Evolutionary conservation across 768 basidiomycete genomes (phyloP).

Genomic region (Macrolepiota albuminosa): DNA sequence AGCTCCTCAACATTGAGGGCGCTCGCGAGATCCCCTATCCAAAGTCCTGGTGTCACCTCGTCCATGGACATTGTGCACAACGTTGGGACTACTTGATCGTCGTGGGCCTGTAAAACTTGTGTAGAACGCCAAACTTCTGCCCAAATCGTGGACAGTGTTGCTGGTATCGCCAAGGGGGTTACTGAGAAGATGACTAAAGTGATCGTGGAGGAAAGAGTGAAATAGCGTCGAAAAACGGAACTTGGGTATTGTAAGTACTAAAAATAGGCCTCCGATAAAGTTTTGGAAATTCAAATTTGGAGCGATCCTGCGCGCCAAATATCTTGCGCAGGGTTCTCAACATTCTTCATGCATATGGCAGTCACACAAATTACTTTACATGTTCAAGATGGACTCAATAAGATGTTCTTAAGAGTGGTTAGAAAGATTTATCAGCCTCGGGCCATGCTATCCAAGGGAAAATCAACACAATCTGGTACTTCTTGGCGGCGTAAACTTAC

Average conservation of each 20-base stretch:
- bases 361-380: not conserved
- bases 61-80: constrained; percentile 47
- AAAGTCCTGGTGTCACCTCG: constrained; percentile 72
- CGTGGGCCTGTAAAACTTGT: not conserved
- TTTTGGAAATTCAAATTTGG: not conserved
- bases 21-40: constrained; percentile 79
- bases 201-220: not conserved
- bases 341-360: not conserved
- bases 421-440: constrained; percentile 2
- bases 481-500: constrained; percentile 19
- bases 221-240: not conserved
- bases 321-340: not conserved
- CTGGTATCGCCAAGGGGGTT: not conserved
- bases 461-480: not conserved
- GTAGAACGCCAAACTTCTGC: not conserved
- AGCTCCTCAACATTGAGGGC: constrained; percentile 60
- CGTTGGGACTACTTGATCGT: not conserved
- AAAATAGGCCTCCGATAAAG: not conserved
- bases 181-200: not conserved
- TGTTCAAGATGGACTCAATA: not conserved
- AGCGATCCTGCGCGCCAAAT: not conserved
- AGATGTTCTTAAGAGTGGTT: not conserved
- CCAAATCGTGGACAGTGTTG: too few species aligned
- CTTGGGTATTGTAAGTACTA: not conserved
- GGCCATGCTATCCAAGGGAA: constrained; percentile 3